Percentiles rank a stretch among this genome's conserved stretches.
phyloP scores from a whole-genome alignment of 2,329 filamentous ascomycete genomes.

The Acephala macrosclerotiorum region DNA sequence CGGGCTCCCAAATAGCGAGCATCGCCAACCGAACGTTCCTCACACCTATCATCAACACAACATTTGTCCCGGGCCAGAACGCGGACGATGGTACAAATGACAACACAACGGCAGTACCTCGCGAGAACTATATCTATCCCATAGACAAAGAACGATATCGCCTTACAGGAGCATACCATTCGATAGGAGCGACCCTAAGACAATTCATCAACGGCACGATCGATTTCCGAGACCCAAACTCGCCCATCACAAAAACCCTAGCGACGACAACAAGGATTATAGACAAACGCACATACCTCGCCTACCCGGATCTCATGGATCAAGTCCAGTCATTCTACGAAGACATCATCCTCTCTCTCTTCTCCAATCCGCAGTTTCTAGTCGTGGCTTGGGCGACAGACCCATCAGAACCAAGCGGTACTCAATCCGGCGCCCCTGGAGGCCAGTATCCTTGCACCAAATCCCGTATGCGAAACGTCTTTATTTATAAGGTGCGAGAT shows the following conservation, averaged over 20 bases:
- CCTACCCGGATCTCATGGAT: neutral
- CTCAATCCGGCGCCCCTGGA: neutral
- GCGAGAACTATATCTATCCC: neutral
- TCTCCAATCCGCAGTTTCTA: slow-evolving; percentile 2
- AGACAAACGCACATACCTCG: neutral
- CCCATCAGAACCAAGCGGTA: neutral
- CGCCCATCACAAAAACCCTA: neutral
- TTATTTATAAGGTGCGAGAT: neutral
- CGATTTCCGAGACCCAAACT: neutral
- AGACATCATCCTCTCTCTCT: slow-evolving; percentile 6
- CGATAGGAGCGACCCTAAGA: neutral
- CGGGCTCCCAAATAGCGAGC: neutral
- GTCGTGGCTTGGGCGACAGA: neutral
- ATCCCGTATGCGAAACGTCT: neutral
- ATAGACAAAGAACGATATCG: neutral
- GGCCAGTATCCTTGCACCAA: slow-evolving; percentile 2
- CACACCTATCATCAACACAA: neutral
- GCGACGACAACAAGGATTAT: neutral
- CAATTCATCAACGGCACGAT: slow-evolving; percentile 1
- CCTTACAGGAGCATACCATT: slow-evolving; percentile 5
- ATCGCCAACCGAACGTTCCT: neutral
- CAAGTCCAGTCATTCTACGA: neutral
- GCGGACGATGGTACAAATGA: neutral
- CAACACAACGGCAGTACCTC: neutral
- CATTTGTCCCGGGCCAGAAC: neutral